Conservation (phyloP, 331 rosid genomes). For the Stylosanthes scabra region DNA sequence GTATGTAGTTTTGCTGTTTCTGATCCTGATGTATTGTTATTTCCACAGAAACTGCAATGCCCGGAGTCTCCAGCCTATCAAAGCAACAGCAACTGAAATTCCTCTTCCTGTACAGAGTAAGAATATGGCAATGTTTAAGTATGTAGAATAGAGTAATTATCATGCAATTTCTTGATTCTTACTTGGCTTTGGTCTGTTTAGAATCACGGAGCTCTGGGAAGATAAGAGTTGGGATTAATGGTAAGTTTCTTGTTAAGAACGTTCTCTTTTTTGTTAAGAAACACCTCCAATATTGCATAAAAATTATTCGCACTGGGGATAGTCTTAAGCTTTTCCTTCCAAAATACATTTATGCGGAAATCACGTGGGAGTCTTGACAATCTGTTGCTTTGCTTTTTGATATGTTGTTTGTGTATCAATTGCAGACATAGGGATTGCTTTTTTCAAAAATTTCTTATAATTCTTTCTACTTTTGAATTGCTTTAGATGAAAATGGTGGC, state of each 20-base stretch:
- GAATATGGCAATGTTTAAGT: constrained; percentile 30
- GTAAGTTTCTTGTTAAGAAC: constrained; percentile 48
- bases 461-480: constrained; percentile 22
- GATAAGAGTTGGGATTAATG: constrained; percentile 88
- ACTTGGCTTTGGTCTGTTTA: constrained; percentile 46
- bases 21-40: constrained; percentile 19
- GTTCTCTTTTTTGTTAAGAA: constrained; percentile 12
- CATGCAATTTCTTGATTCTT: constrained; percentile 31
- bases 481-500: constrained; percentile 11
- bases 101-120: constrained; percentile 81
- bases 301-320: background rate
- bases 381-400: background rate
- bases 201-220: constrained; percentile 72
- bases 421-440: background rate
- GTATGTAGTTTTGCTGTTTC: background rate
- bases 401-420: background rate
- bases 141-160: background rate
- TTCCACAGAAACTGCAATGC: constrained; percentile 54
- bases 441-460: background rate
- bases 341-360: background rate
- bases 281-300: background rate
- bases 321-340: constrained; percentile 13
- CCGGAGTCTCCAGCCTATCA: constrained; percentile 64
- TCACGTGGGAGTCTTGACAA: background rate
- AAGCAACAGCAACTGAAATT: constrained; percentile 91